phyloP scores from a whole-genome alignment of 1,139 yeast species.

The Magnusiomyces suaveolens region DNA sequence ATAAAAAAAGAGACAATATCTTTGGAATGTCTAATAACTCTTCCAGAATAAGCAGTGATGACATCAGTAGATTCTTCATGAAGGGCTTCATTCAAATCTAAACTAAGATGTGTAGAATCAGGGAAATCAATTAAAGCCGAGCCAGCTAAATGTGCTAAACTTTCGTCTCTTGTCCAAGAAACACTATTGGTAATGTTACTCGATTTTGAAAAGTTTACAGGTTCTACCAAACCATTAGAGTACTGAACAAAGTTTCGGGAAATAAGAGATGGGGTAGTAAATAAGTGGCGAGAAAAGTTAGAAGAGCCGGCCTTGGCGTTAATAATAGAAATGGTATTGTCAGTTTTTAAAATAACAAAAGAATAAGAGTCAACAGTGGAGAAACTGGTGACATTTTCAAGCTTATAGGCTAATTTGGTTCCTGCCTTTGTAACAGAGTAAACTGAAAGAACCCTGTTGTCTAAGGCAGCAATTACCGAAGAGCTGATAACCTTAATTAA shows the following conservation, averaged over 20 bases:
- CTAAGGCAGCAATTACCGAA: neutral
- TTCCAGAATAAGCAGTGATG: slow-evolving; percentile 36
- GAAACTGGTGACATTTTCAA: neutral
- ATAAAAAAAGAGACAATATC: slow-evolving; percentile 15
- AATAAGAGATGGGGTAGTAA: neutral
- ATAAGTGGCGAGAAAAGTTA: neutral
- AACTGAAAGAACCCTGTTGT: neutral
- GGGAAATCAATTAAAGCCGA: slow-evolving; percentile 36
- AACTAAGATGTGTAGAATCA: slow-evolving; percentile 27
- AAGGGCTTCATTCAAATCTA: slow-evolving; percentile 34
- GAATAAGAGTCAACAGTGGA: neutral
- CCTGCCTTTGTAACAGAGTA: neutral
- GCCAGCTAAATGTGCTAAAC: slow-evolving; percentile 35
- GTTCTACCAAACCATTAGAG: slow-evolving; percentile 14
- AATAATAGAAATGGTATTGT: neutral
- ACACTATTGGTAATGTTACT: neutral
- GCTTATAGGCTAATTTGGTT: neutral
- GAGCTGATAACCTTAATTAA: neutral
- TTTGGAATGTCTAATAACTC: slow-evolving; percentile 36
- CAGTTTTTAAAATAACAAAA: neutral
- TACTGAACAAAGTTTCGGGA: slow-evolving; percentile 10
- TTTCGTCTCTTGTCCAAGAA: slow-evolving; percentile 42
- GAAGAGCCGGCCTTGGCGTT: neutral
- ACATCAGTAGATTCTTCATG: slow-evolving; percentile 35
- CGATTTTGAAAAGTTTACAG: slow-evolving; percentile 4